phyloP scores from a whole-genome alignment of 495 filamentous ascomycete species.

The Aspergillus baeticus region DNA sequence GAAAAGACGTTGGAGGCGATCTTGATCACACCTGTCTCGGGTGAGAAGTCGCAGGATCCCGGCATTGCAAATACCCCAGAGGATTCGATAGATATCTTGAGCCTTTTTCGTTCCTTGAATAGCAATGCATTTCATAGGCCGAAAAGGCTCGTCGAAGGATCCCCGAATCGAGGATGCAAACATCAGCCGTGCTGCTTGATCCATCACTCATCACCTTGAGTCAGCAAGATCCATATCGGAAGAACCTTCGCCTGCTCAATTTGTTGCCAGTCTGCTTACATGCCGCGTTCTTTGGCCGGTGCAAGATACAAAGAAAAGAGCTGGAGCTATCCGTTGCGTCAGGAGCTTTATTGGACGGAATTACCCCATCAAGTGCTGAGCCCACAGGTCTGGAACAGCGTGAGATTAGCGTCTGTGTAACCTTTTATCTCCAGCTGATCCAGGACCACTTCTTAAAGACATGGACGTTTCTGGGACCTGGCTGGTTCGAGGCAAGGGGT shows the following conservation, averaged over 20 bases:
- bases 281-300: neutral
- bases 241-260: neutral
- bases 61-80: neutral
- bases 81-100: neutral
- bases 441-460: neutral
- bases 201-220: neutral
- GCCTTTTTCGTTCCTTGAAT: neutral
- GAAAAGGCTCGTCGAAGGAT: neutral
- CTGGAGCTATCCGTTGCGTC: neutral
- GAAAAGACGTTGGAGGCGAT: slow-evolving; percentile 18
- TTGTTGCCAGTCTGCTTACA: neutral
- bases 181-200: neutral
- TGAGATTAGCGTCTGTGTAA: slow-evolving; percentile 13
- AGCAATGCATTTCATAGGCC: neutral
- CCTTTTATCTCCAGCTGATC: neutral
- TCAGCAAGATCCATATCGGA: neutral
- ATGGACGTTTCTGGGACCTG: neutral
- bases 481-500: slow-evolving; percentile 1
- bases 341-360: neutral
- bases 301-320: slow-evolving; percentile 2
- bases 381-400: slow-evolving; percentile 1
- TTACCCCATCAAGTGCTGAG: neutral
- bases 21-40: slow-evolving; percentile 12
- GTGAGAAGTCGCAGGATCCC: slow-evolving; percentile 16
- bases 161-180: slow-evolving; percentile 5